These are phyloP conservation scores for Acacia crassicarpa DNA, from an alignment of 306 rosid genomes.

Conservation along the genomic window DNA sequence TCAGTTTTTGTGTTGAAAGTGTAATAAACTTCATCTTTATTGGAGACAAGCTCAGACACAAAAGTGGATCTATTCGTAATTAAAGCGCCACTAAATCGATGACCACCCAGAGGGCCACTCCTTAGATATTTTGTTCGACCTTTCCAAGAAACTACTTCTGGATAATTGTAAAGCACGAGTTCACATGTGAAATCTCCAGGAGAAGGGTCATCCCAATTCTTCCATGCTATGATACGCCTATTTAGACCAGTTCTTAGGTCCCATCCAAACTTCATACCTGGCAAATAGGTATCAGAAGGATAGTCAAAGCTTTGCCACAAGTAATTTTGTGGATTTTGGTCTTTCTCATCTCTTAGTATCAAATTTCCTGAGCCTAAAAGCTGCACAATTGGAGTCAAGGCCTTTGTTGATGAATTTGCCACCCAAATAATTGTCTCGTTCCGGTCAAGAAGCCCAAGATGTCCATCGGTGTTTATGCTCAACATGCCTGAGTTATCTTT, in stretches of 20 bases:
- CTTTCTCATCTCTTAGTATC: constrained; percentile 34
- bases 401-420: not conserved
- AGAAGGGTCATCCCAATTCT: constrained; percentile 47
- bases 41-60: not conserved
- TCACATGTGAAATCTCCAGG: constrained; percentile 36
- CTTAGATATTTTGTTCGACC: constrained; percentile 26
- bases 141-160: constrained; percentile 30
- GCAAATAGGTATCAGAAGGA: constrained; percentile 46
- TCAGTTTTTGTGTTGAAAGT: not conserved
- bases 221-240: constrained; percentile 38
- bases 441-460: constrained; percentile 21
- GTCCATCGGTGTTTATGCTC: constrained; percentile 20
- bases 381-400: not conserved
- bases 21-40: constrained; percentile 39
- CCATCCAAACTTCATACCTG: constrained; percentile 46
- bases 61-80: too few species aligned
- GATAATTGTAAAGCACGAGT: constrained; percentile 22
- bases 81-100: constrained; percentile 14
- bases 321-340: not conserved
- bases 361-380: constrained; percentile 45
- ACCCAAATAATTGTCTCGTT: constrained; percentile 40
- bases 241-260: constrained; percentile 34
- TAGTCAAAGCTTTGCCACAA: constrained; percentile 55
- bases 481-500: constrained; percentile 35
- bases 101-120: constrained; percentile 54